Evolutionary conservation across 2,329 filamentous ascomycete species (phyloP), one percentile per base, ranked within the genome.

Genomic region (Sclerotinia spermophila): DNA sequence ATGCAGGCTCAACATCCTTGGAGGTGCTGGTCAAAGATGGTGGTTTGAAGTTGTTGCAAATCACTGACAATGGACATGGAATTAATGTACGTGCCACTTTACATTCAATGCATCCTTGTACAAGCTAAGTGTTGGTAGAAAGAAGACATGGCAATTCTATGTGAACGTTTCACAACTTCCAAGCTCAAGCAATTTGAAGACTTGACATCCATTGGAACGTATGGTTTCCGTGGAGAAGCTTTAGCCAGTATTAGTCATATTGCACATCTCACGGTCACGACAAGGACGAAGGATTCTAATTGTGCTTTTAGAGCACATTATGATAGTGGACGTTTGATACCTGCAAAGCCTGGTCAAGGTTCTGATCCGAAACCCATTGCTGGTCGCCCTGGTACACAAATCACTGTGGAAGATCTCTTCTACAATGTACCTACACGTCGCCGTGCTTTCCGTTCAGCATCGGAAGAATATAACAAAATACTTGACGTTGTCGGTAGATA

Each of bases 171-270:
- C 79, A 99, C 96, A 15, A 99, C 96, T 0, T 98, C 95, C 19
- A 99, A 99, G 80, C 86, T 99, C 71, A 94, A 96, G 76, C 88
- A 89, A 7, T 99, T 99, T 75, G 95, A 98, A 80, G 96, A 99
- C 79, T 84, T 99, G 62, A 89, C 89, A 55, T 92, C 90, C 6
- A 98, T 99, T 74, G 90, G 90, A 66, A 98, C 96, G 1, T 99
- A 99, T 80, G 96, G 96, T n/a, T 99, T 99, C 79, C 91, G 96
- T 68, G 96, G 96, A 69, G 96, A 99, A 81, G 96, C 96, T 5
- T 83, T 99, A 69, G 96, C 96, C 21, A 98, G 96, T 81, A 99
- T 99, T 80, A 98, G 95, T 79, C 96, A 99, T 79, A 97, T 99
- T 76, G 95, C 96, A 45, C 96, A 99, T 82, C 85, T 99, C 33